phyloP scores from a whole-genome alignment of 169 alveolate species.

The Plasmodium knowlesi region DNA sequence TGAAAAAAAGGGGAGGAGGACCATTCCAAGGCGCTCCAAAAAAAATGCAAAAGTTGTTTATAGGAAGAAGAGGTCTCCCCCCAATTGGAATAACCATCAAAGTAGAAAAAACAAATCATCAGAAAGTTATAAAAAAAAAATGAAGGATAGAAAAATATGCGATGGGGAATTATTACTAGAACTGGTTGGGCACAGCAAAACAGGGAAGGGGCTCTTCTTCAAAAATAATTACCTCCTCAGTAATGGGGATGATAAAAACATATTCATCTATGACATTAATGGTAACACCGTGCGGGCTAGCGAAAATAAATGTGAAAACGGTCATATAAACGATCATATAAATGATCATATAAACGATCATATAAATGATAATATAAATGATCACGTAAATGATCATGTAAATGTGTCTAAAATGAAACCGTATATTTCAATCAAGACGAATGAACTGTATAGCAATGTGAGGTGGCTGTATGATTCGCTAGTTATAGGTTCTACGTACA shows the following conservation, averaged over 20 bases:
- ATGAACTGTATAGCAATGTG: conserved; percentile 60
- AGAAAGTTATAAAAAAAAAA: conserved; percentile 16
- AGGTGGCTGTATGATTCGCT: conserved; percentile 55
- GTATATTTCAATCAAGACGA: conserved; percentile 38
- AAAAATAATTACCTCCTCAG: conserved; percentile 45
- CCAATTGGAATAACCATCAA: neutral
- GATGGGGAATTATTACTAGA: conserved; percentile 61
- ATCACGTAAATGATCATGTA: conserved; percentile 9
- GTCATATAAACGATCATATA: conserved; percentile 19
- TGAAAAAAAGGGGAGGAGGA: neutral
- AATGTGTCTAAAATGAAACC: conserved; percentile 48
- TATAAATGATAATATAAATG: too few species aligned
- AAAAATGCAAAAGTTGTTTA: neutral
- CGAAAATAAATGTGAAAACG: neutral
- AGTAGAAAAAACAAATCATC: neutral
- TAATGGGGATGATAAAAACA: conserved; percentile 53
- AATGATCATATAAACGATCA: too few species aligned
- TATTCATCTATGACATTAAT: conserved; percentile 56
- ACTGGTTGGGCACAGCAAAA: conserved; percentile 36
- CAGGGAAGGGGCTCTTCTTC: conserved; percentile 54
- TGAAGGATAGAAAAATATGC: neutral
- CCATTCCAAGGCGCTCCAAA: neutral
- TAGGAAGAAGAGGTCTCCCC: neutral
- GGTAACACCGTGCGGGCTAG: neutral
- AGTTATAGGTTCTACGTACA: conserved; percentile 45